Base-by-base conservation (phyloP, 179 eudicot genomes). In the Silene noctiflora region DNA sequence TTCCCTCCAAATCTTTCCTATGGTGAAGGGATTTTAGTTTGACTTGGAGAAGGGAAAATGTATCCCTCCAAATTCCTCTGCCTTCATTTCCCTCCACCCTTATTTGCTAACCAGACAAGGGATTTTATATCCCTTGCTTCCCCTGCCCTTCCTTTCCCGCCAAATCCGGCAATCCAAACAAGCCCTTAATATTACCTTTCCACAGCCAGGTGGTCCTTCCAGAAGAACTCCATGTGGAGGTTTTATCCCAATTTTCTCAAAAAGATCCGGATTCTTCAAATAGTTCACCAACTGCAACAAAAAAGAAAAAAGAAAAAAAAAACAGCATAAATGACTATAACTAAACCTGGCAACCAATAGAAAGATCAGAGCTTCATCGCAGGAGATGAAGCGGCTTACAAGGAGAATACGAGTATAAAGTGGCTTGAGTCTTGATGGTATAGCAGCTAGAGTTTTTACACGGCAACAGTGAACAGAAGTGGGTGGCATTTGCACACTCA, bases 181-280 rank as follows among this genome's bases (percentile, higher is more conserved):
- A 39, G 46, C 46, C 46, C 46, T 39, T 39, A 39, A 55, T 17
- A 83, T 69, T 76, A 92, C 98, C 94, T 94, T 94, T 77, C 98
- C 98, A 76, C 98, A 94, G 46, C 98, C 98, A 78, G 98, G 98
- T 72, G 98, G 96, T 46, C 98, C 98, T 81, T 90, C 98, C 64
- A 92, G 82, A 78, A 94, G 90, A 64, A 94, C 98, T 44, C 98
- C 98, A 80, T 94, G 98, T 31, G 98, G 98, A 69, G 98, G 94
- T 81, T 94, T 94, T 78, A 94, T 92, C 75, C 96, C 97, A 88
- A 94, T 78, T 82, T 90, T 85, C 81, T 94, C 98, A 83, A 94
- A 94, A 68, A 90, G 86, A 71, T 90, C 90, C 3, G 98, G 98
- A 81, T 90, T 86, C 90, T 94, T 94, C 90, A 94, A 84, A 87